Conservation (phyloP, 768 basidiomycete genomes). For the Cystofilobasidium ferigula region DNA sequence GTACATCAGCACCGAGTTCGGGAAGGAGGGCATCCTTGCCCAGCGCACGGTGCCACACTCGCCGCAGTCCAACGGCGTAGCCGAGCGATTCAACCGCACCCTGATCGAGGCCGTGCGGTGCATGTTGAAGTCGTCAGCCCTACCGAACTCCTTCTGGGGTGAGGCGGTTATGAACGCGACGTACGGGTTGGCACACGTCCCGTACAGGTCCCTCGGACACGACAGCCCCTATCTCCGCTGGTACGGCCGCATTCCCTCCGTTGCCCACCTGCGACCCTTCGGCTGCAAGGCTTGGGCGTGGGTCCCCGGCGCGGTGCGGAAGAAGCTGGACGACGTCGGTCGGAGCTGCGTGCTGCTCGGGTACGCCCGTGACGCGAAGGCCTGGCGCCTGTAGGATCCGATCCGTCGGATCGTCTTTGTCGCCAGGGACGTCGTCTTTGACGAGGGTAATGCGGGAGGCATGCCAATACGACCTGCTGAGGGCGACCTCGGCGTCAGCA, state of each 20-base stretch:
- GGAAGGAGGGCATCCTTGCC: not conserved
- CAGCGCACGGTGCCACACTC: not conserved
- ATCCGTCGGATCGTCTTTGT: not conserved
- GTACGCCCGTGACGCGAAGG: not conserved
- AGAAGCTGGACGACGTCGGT: not conserved
- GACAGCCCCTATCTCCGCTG: not conserved
- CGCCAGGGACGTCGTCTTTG: not conserved
- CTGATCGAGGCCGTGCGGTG: not conserved
- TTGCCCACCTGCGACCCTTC: not conserved
- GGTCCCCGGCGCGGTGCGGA: not conserved
- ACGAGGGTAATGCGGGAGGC: no score
- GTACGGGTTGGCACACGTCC: not conserved
- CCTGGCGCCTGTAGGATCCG: not conserved
- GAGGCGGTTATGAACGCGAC: not conserved
- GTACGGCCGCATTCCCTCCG: not conserved
- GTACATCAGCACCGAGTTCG: slow-evolving; percentile 23
- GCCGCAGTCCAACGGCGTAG: not conserved
- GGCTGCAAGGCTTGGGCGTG: not conserved
- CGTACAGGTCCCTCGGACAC: not conserved
- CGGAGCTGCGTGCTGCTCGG: not conserved
- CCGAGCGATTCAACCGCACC: not conserved
- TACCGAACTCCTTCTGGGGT: not conserved
- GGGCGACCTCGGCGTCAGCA: no score
- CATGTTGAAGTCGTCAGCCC: not conserved
- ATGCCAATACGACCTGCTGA: no score